These are phyloP conservation scores for Penicillium egyptiacum DNA, from an alignment of 495 filamentous ascomycete species.

Conservation along the genomic window DNA sequence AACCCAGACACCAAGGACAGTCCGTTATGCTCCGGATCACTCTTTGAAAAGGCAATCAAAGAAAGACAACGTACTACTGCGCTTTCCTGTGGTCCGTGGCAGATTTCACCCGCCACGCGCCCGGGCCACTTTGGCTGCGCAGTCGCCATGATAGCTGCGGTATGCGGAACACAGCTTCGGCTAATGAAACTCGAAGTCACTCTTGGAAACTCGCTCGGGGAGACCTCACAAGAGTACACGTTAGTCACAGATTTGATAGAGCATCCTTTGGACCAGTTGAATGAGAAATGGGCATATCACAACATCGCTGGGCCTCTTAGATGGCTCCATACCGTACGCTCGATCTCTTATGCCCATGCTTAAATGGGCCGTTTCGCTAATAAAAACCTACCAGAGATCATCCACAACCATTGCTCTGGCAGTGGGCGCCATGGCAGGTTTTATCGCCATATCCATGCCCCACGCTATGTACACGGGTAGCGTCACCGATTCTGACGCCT, in stretches of 20 bases:
- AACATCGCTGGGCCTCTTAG: slow-evolving; percentile 38
- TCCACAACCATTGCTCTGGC: slow-evolving; percentile 21
- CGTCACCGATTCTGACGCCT: neutral
- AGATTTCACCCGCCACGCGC: slow-evolving; percentile 3
- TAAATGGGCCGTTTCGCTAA: neutral
- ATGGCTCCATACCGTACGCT: slow-evolving; percentile 39
- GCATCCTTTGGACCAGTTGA: slow-evolving; percentile 14
- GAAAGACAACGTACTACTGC: slow-evolving; percentile 23
- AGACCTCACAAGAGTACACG: neutral
- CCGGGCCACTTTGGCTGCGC: slow-evolving; percentile 15
- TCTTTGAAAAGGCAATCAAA: slow-evolving; percentile 32
- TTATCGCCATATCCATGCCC: slow-evolving; percentile 28
- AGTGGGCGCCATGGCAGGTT: slow-evolving; percentile 24
- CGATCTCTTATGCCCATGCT: neutral
- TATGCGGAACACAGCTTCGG: slow-evolving; percentile 33
- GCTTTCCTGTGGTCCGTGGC: slow-evolving; percentile 44
- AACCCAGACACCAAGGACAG: slow-evolving; percentile 15
- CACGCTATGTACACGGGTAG: slow-evolving; percentile 18
- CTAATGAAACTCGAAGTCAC: slow-evolving; percentile 30
- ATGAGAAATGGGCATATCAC: slow-evolving; percentile 9
- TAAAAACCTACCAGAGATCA: slow-evolving; percentile 20
- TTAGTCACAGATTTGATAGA: slow-evolving; percentile 13
- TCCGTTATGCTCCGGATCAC: slow-evolving; percentile 25
- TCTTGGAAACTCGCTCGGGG: slow-evolving; percentile 6
- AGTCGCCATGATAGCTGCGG: slow-evolving; percentile 29